Conservation (phyloP, 164 flowering plant species). For the Macadamia integrifolia region DNA sequence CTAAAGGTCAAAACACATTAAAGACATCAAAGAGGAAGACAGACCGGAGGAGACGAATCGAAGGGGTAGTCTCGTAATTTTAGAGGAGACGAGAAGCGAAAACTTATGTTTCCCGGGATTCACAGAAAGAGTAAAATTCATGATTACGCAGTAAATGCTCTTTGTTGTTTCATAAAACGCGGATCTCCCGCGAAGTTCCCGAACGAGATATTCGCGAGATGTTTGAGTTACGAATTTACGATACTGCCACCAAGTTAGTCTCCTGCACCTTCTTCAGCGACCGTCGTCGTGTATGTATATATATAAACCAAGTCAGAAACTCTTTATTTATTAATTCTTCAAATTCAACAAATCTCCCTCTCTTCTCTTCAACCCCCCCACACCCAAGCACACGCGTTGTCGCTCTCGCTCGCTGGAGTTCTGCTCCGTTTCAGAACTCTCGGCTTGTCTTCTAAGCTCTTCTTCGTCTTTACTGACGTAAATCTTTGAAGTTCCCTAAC, state of each 20-base stretch:
- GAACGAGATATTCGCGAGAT: not conserved
- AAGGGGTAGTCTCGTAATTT: too few relatives aligned
- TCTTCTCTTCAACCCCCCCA: not conserved
- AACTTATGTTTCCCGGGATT: too few relatives aligned
- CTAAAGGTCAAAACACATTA: too few relatives aligned
- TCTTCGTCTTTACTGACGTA: not conserved
- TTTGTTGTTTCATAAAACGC: too few relatives aligned
- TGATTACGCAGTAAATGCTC: not conserved
- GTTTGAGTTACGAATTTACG: not conserved
- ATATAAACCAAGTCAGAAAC: not conserved
- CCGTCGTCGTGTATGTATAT: too few relatives aligned
- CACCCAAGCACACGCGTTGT: too few relatives aligned
- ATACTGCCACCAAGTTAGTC: not conserved
- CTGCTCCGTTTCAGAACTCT: slow-evolving; percentile 31
- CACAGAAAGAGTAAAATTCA: not conserved
- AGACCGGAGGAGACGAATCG: too few relatives aligned
- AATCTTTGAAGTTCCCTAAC: not conserved
- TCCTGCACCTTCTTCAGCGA: too few relatives aligned
- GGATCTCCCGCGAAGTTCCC: not conserved
- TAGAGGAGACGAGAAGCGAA: too few relatives aligned
- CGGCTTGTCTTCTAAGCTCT: slow-evolving; percentile 3
- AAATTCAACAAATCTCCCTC: not conserved
- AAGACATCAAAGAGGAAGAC: too few relatives aligned
- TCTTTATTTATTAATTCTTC: not conserved
- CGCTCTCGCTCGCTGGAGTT: not conserved